Percentiles rank a stretch among this genome's conserved stretches.
Evolutionary conservation across 345 rosid species (phyloP).

Genomic region (Eucalyptus regnans): DNA sequence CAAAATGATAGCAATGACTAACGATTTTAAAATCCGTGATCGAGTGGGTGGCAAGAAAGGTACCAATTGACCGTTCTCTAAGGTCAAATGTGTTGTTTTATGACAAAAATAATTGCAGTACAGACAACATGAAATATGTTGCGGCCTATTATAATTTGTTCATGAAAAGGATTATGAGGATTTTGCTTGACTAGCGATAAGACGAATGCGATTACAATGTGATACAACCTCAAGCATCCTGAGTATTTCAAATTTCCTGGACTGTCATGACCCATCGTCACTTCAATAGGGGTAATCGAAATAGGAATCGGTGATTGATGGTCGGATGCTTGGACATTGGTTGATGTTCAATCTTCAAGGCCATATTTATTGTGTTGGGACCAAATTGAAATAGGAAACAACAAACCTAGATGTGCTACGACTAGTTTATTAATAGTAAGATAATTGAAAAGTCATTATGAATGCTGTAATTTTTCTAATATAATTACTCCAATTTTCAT

Average conservation of each 20-base stretch:
- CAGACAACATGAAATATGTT: background rate
- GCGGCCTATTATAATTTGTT: background rate
- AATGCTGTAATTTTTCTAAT: background rate
- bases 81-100: background rate
- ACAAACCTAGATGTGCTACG: background rate
- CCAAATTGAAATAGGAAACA: background rate
- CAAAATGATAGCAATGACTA: background rate
- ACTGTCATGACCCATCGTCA: background rate
- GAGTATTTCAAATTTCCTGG: background rate
- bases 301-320: background rate
- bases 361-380: background rate
- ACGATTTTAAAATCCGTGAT: background rate
- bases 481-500: background rate
- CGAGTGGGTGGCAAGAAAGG: background rate
- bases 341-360: background rate
- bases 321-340: background rate
- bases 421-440: background rate
- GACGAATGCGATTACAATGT: too few relatives aligned
- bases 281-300: background rate
- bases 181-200: too few relatives aligned
- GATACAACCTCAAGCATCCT: background rate
- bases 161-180: too few relatives aligned
- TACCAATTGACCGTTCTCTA: background rate
- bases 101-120: background rate
- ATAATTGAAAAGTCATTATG: background rate